Conservation (phyloP, 371 early-diverging fungal genomes). For the Amoeboaphelidium protococcarum region DNA sequence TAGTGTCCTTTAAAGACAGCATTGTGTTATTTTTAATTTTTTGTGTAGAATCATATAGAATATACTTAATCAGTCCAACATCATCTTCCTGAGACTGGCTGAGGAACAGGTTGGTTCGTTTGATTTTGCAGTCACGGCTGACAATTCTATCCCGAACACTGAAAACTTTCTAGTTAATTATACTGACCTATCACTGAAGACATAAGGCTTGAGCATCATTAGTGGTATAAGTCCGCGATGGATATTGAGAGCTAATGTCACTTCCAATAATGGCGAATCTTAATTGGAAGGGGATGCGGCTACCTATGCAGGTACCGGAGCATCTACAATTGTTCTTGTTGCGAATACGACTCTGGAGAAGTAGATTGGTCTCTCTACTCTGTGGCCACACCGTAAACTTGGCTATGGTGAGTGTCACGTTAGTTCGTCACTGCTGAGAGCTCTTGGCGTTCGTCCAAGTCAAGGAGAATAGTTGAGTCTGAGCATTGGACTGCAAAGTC, state of each 20-base stretch:
- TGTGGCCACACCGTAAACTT: background rate
- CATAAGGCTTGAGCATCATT: background rate
- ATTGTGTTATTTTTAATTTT: too few relatives aligned
- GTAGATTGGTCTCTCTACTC: background rate
- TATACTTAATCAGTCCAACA: background rate
- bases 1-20: too few relatives aligned
- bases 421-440: slow-evolving; percentile 1
- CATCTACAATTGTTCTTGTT: background rate
- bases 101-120: slow-evolving; percentile 2
- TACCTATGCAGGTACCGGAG: background rate
- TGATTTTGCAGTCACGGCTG: background rate
- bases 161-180: background rate
- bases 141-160: background rate
- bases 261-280: background rate
- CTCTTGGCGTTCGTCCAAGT: background rate
- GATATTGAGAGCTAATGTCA: background rate
- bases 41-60: too few relatives aligned
- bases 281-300: background rate
- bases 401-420: slow-evolving; percentile 1
- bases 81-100: slow-evolving; percentile 2
- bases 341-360: background rate
- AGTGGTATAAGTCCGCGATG: too few relatives aligned
- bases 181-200: background rate
- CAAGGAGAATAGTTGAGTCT: slow-evolving; percentile 1
- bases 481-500: background rate